These are phyloP conservation scores for Skeletonema costatum DNA, from an alignment of 108 stramenopile genomes.

Conservation along the genomic window DNA sequence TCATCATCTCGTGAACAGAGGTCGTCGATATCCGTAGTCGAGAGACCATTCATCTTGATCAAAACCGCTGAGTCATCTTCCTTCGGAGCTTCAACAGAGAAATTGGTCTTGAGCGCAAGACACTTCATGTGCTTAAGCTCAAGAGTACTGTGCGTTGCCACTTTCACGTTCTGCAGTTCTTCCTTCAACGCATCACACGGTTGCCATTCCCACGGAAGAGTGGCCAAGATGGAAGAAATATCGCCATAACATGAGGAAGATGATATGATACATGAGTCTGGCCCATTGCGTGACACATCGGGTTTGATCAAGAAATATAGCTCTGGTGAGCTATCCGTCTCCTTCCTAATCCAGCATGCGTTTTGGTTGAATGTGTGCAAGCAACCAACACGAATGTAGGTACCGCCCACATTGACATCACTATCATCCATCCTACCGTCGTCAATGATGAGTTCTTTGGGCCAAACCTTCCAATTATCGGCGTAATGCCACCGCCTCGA, in stretches of 20 bases:
- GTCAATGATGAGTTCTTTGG: slow-evolving; percentile 39
- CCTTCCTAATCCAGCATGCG: slow-evolving; percentile 62
- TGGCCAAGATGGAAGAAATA: slow-evolving; percentile 38
- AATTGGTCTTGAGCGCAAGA: slow-evolving; percentile 13
- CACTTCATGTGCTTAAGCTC: slow-evolving; percentile 21
- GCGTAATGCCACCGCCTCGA: slow-evolving; percentile 62
- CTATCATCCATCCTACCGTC: background rate
- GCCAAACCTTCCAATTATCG: slow-evolving; percentile 71
- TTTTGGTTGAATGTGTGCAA: slow-evolving; percentile 59
- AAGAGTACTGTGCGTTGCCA: slow-evolving; percentile 23
- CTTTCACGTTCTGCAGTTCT: slow-evolving; percentile 24
- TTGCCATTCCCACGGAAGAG: slow-evolving; percentile 57
- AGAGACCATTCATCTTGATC: slow-evolving; percentile 43
- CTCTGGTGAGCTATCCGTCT: slow-evolving; percentile 17
- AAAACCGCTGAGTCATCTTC: slow-evolving; percentile 28
- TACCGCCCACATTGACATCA: slow-evolving; percentile 21
- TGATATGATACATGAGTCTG: slow-evolving; percentile 62
- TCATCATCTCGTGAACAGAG: slow-evolving; percentile 31
- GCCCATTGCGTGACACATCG: slow-evolving; percentile 53
- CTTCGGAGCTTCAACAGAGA: slow-evolving; percentile 32
- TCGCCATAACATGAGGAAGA: slow-evolving; percentile 49
- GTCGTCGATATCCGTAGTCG: slow-evolving; percentile 26
- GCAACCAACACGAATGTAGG: slow-evolving; percentile 46
- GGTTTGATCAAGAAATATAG: slow-evolving; percentile 64
- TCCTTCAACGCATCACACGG: slow-evolving; percentile 62